Evolutionary conservation across 129 eudicot genomes (phyloP), one percentile per base, ranked within the genome.

Genomic region (Centrapalus pauciflorus): DNA sequence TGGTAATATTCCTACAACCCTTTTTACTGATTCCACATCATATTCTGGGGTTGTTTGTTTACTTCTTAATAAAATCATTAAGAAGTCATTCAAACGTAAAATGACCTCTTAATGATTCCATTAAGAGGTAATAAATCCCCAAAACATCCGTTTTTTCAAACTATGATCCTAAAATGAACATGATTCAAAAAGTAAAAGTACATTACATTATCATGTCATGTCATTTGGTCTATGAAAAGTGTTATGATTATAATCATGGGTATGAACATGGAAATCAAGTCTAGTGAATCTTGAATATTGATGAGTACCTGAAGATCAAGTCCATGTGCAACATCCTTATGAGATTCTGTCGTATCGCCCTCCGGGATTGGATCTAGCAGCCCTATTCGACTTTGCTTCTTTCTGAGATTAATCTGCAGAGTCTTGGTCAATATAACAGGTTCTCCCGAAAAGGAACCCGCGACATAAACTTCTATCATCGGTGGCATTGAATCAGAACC

Each of bases 351-450:
- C 0, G 81, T 34, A 56, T 84, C 95, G 20, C 75, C 71, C 80
- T 90, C 95, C 0, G 92, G 97, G 17, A 90, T 90, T 13, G 92
- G 64, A 76, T 84, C 79, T 11, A 90, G 52, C 56, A 13, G 43
- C 24, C 81, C 85, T 70, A 73, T 87, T 33, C 87, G 81, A n/a
- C 40, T 61, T 49, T 72, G 83, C 76, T 84, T 90, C 76, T 87
- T 86, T 9, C 80, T 71, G 13, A 54, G 60, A 84, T 67, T 69
- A 66, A 87, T 75, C 74, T 87, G 91, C 87, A 90, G 32, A 29
- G 87, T 90, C 83, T 82, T 90, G 28, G 95, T 90, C 64, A 90
- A 78, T 54, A 90, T 90, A 28, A 87, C 68, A 3, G 97, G 97
- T 12, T 78, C 70, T 4, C 92, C 95, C 4, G 72, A 73, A 33